A percentile compares a stretch with the other conserved stretches of the same genome.
phyloP scores from a whole-genome alignment of 1,139 yeast genomes.

The Pneumocystis canis region DNA sequence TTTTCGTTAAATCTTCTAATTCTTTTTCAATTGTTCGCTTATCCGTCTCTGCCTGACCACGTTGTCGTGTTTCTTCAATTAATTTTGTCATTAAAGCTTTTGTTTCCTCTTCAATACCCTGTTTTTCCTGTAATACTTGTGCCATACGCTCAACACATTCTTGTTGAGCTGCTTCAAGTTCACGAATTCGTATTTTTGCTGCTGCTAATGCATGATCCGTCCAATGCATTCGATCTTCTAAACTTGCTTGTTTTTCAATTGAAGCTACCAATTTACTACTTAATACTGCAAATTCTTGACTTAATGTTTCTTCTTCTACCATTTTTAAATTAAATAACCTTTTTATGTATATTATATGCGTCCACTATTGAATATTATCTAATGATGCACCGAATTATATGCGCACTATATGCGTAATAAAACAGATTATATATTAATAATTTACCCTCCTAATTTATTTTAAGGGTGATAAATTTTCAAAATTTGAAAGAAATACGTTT shows the following conservation, averaged over 20 bases:
- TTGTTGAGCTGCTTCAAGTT: slow-evolving; percentile 18
- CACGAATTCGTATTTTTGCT: slow-evolving; percentile 12
- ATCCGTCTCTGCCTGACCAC: slow-evolving; percentile 37
- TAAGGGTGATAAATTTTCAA: no score
- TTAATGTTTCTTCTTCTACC: slow-evolving; percentile 13
- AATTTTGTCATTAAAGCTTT: slow-evolving; percentile 15
- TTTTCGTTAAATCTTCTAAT: slow-evolving; percentile 54
- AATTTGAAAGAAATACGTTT: no score
- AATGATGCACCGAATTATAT: no score
- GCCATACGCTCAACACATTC: slow-evolving; percentile 19
- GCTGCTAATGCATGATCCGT: slow-evolving; percentile 17
- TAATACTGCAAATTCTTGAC: slow-evolving; percentile 24
- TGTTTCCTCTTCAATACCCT: slow-evolving; percentile 18
- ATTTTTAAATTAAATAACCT: no score
- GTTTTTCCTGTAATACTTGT: slow-evolving; percentile 17
- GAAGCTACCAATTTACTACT: slow-evolving; percentile 26
- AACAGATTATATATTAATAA: no score
- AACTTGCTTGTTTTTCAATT: slow-evolving; percentile 25
- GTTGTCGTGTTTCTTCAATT: slow-evolving; percentile 13
- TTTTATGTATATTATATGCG: background rate
- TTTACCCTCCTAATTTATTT: no score
- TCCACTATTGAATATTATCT: no score
- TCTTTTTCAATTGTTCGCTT: slow-evolving; percentile 42
- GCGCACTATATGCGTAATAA: background rate
- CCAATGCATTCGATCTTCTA: slow-evolving; percentile 25